Conservation (phyloP, 371 early-diverging fungal genomes). For the Mortierella sp. region DNA sequence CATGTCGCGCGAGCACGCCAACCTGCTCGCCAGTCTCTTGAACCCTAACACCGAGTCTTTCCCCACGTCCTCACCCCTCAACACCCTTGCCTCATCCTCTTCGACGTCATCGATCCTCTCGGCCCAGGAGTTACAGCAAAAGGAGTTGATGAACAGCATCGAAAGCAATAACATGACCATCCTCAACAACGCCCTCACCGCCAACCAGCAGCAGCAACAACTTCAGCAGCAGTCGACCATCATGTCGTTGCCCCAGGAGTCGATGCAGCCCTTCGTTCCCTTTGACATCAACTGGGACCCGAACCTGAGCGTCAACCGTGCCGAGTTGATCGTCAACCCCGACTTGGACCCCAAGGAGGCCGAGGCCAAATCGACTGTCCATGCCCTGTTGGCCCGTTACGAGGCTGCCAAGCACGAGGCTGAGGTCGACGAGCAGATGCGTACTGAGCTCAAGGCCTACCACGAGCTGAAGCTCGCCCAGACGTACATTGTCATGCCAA, state of each 20-base stretch:
- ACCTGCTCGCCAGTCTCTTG: constrained; percentile 45
- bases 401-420: constrained; percentile 27
- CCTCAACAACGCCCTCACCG: constrained; percentile 39
- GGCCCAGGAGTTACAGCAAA: constrained; percentile 40
- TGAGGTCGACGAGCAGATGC: constrained; percentile 42
- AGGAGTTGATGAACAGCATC: constrained; percentile 51
- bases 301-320: constrained; percentile 50
- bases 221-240: not conserved
- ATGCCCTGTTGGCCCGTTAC: constrained; percentile 27
- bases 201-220: constrained; percentile 8
- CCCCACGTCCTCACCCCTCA: constrained; percentile 7
- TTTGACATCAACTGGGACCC: constrained; percentile 49
- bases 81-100: not conserved
- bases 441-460: constrained; percentile 26
- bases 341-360: constrained; percentile 27
- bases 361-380: constrained; percentile 11
- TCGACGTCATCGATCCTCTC: not conserved
- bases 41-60: constrained; percentile 43
- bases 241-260: constrained; percentile 11
- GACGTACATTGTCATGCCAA: constrained; percentile 25
- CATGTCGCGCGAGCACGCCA: constrained; percentile 44
- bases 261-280: constrained; percentile 46
- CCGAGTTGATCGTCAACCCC: constrained; percentile 26
- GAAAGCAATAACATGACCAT: constrained; percentile 53
- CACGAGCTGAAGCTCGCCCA: constrained; percentile 17